Evolutionary conservation across 2,329 filamentous ascomycete genomes (phyloP), one percentile per base, ranked within the genome.

Genomic region (Penicillium sp.): DNA sequence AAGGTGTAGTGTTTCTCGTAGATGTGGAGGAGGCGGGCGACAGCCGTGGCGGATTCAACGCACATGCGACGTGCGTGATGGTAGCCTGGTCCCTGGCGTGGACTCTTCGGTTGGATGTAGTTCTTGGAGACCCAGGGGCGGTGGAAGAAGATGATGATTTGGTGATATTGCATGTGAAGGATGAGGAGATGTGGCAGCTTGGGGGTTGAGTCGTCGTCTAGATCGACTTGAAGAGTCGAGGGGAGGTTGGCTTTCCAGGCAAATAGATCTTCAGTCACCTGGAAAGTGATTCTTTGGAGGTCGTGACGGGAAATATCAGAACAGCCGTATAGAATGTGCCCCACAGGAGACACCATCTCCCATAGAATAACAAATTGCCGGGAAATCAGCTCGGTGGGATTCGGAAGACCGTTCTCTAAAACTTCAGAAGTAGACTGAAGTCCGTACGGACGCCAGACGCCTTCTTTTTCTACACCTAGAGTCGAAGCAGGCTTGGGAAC

Each of bases 81-180:
- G 35, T 78, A 78, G 10, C 78, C 78, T 1, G 73, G 75, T n/a
- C 78, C 78, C 62, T 78, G 76, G 14, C 73, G 73, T 4, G 76
- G 77, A 37, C 68, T 71, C 22, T 71, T 71, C 2, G 78, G 77
- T 58, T 79, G 78, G 39, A 78, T 75, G 52, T 77, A 77, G 49
- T 67, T 73, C 57, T 78, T 74, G 3, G 78, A 79, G 17, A 79
- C 73, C 74, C 76, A 80, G 12, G 79, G 79, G 2, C 79, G 71
- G 47, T 79, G 78, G 57, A 78, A 72, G 63, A 78, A 78, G 28
- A 80, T 79, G 52, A 78, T 69, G 2, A 79, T 75, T 53, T 79
- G 76, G 58, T 79, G 72, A 54, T 79, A 79, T 71, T 79, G 76
- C 71, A 79, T 76, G 54, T 79, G 77, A 2, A 79, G 67, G 62